Base-by-base conservation (phyloP, 305 asterid species). In the Fraxinus velutina region DNA sequence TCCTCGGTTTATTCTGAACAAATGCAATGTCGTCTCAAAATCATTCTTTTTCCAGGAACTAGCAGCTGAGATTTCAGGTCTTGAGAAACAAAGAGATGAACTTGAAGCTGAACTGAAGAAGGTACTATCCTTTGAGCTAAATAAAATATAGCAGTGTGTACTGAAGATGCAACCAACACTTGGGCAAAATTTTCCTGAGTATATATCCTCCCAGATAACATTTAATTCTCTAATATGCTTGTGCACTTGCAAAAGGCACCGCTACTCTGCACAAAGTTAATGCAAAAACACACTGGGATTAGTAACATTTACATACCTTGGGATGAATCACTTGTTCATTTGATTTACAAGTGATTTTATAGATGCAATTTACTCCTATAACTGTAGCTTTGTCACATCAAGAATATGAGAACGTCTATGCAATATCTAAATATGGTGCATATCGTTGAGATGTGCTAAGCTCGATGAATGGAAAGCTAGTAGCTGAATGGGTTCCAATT, bases 41-140 rank as follows among this genome's bases (percentile, higher is more conserved):
- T 77, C 83, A 44, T 79, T 80, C 52, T 72, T 85, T 84, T 81
- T 77, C 57, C 97, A 96, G 99, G 99, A 93, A 83, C 87, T 96
- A 77, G 86, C 85, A 55, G 89, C 90, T 80, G 99, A 94, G 90
- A 83, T 94, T 82, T 89, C 97, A 30, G 97, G 81, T 79, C 97
- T 94, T 72, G 96, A 91, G 91, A 92, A 90, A 85, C 92, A 93
- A 87, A 92, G 91, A 86, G 92, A 90, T 86, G 94, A 90, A 78
- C 95, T 94, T 82, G 99, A 96, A 91, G 97, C 97, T 87, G 89
- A 91, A 86, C 87, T 96, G 88, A 90, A 90, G 85, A 95, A 93
- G 98, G 99, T 94, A 60, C 73, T 47, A 24, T 64, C 81, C 78
- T 85, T 77, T 86, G 85, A 76, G 60, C 76, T 42, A 22, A 4